Evolutionary conservation across 75 land plant species (phyloP).

Genomic region (Selaginella tamariscina): DNA sequence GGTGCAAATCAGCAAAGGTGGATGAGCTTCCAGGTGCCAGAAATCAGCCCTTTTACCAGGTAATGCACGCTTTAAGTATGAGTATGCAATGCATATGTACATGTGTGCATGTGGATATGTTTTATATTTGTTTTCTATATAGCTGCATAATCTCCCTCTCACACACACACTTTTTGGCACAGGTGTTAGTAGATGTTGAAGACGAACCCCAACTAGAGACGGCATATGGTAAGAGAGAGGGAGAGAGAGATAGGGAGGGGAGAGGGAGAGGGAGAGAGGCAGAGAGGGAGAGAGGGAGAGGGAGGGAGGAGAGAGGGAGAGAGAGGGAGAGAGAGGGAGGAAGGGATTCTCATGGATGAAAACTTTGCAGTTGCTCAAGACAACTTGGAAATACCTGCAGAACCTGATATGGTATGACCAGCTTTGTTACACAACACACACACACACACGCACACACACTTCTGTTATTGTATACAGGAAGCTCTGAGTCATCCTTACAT

Average conservation of each 20-base stretch:
- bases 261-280: too few species aligned
- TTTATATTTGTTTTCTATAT: too few species aligned
- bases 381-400: slow-evolving; percentile 40
- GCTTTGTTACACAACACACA: background rate
- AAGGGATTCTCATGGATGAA: too few species aligned
- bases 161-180: too few species aligned
- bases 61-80: slow-evolving; percentile 12
- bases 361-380: slow-evolving; percentile 73
- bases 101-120: too few species aligned
- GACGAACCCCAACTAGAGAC: slow-evolving; percentile 64
- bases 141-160: background rate
- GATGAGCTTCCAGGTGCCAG: slow-evolving; percentile 50
- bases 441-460: too few species aligned
- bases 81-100: too few species aligned
- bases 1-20: slow-evolving; percentile 63
- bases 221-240: slow-evolving; percentile 85
- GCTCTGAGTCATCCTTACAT: slow-evolving; percentile 80
- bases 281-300: too few species aligned
- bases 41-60: slow-evolving; percentile 98
- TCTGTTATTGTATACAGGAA: slow-evolving; percentile 36
- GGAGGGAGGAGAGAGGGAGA: too few species aligned
- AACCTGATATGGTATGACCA: slow-evolving; percentile 48
- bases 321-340: too few species aligned
- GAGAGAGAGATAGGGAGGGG: too few species aligned
- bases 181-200: slow-evolving; percentile 87